Percentiles rank a stretch among this genome's conserved stretches.
These are phyloP conservation scores for Poa annua DNA, from an alignment of 176 grass and related monocot genomes.

Conservation along the genomic window DNA sequence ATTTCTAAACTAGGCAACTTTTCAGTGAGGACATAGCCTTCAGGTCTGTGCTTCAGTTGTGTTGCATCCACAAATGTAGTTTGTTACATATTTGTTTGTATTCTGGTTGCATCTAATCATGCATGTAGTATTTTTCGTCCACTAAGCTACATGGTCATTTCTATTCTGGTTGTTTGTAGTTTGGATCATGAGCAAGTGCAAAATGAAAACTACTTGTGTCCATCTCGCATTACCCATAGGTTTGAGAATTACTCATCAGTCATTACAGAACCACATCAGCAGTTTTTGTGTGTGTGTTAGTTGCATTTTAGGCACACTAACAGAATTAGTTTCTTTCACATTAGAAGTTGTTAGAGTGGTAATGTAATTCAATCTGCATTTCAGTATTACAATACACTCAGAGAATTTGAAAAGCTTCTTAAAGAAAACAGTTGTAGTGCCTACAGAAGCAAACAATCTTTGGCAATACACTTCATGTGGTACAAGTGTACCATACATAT, in stretches of 20 bases:
- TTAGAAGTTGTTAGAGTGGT: neutral
- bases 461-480: constrained; percentile 22
- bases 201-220: constrained; percentile 22
- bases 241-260: neutral
- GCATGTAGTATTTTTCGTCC: neutral
- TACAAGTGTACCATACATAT: constrained; percentile 37
- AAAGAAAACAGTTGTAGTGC: constrained; percentile 36
- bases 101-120: neutral
- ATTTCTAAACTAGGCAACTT: neutral
- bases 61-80: constrained; percentile 2
- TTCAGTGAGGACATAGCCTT: constrained; percentile 12
- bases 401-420: constrained; percentile 35
- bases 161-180: constrained; percentile 12
- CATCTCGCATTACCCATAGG: neutral
- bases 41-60: constrained; percentile 3
- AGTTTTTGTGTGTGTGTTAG: neutral
- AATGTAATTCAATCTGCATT: constrained; percentile 13
- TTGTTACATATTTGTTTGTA: neutral
- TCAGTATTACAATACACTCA: neutral
- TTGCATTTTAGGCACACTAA: constrained; percentile 16
- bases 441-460: constrained; percentile 21
- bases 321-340: neutral
- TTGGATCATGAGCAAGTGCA: constrained; percentile 27
- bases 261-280: constrained; percentile 11
- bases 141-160: neutral